Evolutionary conservation across 176 grass and related monocot species (phyloP), one percentile per base, ranked within the genome.

Genomic region (bread wheat (Triticum aestivum)): DNA sequence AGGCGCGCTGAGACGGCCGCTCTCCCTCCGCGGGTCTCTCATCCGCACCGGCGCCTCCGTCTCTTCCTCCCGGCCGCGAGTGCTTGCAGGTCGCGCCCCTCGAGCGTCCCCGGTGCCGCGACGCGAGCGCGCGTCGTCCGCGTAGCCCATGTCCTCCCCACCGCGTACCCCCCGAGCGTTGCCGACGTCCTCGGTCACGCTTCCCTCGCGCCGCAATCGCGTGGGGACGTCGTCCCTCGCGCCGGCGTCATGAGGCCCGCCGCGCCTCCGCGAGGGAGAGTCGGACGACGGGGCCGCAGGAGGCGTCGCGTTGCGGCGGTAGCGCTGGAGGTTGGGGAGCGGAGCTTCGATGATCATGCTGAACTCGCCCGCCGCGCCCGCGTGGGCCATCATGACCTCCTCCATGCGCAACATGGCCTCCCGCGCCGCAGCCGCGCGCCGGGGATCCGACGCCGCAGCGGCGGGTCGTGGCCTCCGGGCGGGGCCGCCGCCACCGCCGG

Each of bases 321-420:
- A 91, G 44, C 56, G 81, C 61, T 91, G 83, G 42, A 41, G 85
- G 35, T 77, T 85, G 4, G 90, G 83, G 27, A 87, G 88, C 5
- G 88, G 82, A 12, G 91, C 77, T 26, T 89, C 86, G 17, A 91
- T 85, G 68, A 87, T 84, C 65, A 90, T 84, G 45, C 88, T 87
- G 80, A 95, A 84, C 32, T 91, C 78, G 63, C 85, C 90, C 0
- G 73, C 86, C 6, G 90, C 85, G 32, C 87, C 93, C 0, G 85
- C 81, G 81, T 91, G 89, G 35, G 89, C 85, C 8, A 87, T 61
- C 85, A 91, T 91, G 75, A 87, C 24, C 81, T 91, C 89, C 69
- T 91, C 89, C 89, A 91, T 87, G 14, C 81, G 81, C 76, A 81
- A 85, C 85, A 87, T 87, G 20, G 76, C 85, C 59, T 84, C 86